Evolutionary conservation across 2,329 filamentous ascomycete species (phyloP).

Genomic region (Talaromyces pinophilus): DNA sequence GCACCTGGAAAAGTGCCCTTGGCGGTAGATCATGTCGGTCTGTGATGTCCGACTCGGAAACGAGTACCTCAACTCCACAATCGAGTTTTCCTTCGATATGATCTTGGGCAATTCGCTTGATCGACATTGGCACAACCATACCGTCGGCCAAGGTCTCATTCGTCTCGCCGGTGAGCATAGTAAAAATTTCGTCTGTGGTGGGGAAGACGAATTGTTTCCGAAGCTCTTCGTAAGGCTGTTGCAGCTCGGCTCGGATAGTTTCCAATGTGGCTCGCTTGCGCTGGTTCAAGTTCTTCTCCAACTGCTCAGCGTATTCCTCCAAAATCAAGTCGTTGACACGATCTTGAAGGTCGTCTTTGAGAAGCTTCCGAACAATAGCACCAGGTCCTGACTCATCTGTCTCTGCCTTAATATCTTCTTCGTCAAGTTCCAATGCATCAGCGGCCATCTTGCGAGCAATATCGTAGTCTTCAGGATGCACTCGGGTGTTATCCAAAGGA

Average conservation of each 20-base stretch:
- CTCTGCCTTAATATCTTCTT: conserved; percentile 96
- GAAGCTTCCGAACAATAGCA: conserved; percentile 90
- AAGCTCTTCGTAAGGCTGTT: conserved; percentile 91
- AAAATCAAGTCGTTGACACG: conserved; percentile 94
- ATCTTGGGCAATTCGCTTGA: conserved; percentile 85
- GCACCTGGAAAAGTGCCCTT: conserved; percentile 70
- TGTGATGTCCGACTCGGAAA: conserved; percentile 80
- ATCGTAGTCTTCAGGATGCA: conserved; percentile 98
- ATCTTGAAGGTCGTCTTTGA: conserved; percentile 90
- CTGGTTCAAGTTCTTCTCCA: conserved; percentile 90
- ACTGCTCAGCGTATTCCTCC: conserved; percentile 94
- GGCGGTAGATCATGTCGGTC: conserved; percentile 67
- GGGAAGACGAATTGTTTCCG: conserved; percentile 75
- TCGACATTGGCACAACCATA: conserved; percentile 89
- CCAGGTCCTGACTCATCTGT: conserved; percentile 85
- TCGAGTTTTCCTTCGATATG: conserved; percentile 93
- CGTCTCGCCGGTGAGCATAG: conserved; percentile 95
- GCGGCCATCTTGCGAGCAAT: conserved; percentile 98
- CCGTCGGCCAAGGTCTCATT: conserved; percentile 77
- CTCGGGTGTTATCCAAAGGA: conserved; percentile 92
- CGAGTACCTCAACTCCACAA: conserved; percentile 87
- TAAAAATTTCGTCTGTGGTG: conserved; percentile 78
- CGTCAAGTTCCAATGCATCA: conserved; percentile 91
- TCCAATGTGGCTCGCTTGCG: conserved; percentile 94
- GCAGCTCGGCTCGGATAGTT: conserved; percentile 90